A percentile compares a stretch with the other conserved stretches of the same genome.
Conservation (phyloP, 192 early-diverging fungal genomes). For the Nowakowskiella sp. region DNA sequence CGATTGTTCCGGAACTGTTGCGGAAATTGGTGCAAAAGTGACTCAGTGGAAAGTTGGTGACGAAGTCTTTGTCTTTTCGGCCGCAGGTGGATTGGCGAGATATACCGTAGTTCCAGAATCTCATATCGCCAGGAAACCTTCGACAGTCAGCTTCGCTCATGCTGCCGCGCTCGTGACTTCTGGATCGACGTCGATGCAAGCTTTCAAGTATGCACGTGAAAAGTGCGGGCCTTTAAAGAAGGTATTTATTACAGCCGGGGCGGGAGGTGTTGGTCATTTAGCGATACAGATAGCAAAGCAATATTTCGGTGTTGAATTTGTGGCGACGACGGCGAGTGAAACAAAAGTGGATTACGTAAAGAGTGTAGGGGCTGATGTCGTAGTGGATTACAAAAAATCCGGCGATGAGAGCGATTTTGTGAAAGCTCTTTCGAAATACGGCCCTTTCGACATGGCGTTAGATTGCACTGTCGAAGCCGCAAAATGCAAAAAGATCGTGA, state of each 20-base stretch:
- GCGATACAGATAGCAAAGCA: conserved; percentile 39
- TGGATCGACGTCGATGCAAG: no score
- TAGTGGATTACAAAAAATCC: conserved; percentile 42
- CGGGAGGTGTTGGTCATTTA: conserved; percentile 49
- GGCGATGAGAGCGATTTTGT: conserved; percentile 8
- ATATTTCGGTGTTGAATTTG: conserved; percentile 24
- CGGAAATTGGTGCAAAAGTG: conserved; percentile 21
- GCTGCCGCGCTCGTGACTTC: no score
- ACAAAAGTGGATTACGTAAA: conserved; percentile 31
- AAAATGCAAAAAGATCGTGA: conserved; percentile 18
- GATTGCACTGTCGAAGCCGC: conserved; percentile 33
- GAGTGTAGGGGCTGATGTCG: conserved; percentile 35
- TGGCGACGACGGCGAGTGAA: conserved; percentile 46
- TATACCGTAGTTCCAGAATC: no score
- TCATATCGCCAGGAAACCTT: no score
- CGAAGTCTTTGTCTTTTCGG: conserved; percentile 40
- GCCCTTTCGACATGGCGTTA: conserved; percentile 33
- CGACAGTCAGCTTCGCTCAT: no score
- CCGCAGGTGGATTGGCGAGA: no score
- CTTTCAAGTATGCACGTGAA: conserved; percentile 20
- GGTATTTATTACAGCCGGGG: conserved; percentile 44
- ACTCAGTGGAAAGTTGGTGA: conserved; percentile 40
- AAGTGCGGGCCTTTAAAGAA: conserved; percentile 16
- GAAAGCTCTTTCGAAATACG: no score
- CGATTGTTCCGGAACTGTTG: conserved; percentile 45